A percentile compares a stretch with the other conserved stretches of the same genome.
Evolutionary conservation across 108 stramenopile genomes (phyloP).

Genomic region (Nitzschia sp.): DNA sequence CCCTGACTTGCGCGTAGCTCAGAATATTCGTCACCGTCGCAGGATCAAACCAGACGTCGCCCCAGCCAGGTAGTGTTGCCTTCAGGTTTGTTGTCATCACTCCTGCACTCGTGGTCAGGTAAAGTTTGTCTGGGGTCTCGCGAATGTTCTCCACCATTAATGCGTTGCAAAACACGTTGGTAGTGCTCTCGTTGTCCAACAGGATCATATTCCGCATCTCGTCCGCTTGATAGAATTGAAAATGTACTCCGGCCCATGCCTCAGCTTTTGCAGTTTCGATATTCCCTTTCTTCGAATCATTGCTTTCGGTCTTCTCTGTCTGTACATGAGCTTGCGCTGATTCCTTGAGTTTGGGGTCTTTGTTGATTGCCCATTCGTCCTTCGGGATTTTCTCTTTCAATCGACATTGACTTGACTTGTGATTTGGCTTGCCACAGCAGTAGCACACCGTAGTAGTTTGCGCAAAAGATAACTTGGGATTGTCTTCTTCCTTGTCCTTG

Average conservation of each 20-base stretch:
- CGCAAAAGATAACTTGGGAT: conserved; percentile 4
- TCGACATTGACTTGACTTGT: conserved; percentile 8
- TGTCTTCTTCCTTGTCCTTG: not conserved
- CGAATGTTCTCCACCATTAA: conserved; percentile 38
- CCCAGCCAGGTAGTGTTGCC: conserved; percentile 34
- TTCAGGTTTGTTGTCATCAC: conserved; percentile 12
- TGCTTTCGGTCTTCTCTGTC: not conserved
- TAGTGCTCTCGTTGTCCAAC: conserved; percentile 45
- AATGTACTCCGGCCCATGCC: conserved; percentile 1
- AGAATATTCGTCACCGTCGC: conserved; percentile 36
- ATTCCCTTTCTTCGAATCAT: not conserved
- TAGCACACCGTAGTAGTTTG: not conserved
- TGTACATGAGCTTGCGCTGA: not conserved
- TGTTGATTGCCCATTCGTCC: conserved; percentile 20
- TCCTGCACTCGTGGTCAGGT: conserved; percentile 38
- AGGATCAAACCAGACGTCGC: conserved; percentile 25
- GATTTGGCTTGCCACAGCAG: conserved; percentile 1
- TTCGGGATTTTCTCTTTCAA: conserved; percentile 3
- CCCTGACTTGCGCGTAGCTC: too few species aligned
- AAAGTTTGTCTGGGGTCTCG: not conserved
- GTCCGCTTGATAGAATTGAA: not conserved
- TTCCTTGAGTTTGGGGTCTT: not conserved
- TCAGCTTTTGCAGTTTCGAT: not conserved
- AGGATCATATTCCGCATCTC: conserved; percentile 22
- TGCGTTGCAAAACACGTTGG: conserved; percentile 31